Percentiles rank a stretch among this genome's conserved stretches.
Evolutionary conservation across 2,329 filamentous ascomycete genomes (phyloP).

Genomic region (Phoma herbarum): DNA sequence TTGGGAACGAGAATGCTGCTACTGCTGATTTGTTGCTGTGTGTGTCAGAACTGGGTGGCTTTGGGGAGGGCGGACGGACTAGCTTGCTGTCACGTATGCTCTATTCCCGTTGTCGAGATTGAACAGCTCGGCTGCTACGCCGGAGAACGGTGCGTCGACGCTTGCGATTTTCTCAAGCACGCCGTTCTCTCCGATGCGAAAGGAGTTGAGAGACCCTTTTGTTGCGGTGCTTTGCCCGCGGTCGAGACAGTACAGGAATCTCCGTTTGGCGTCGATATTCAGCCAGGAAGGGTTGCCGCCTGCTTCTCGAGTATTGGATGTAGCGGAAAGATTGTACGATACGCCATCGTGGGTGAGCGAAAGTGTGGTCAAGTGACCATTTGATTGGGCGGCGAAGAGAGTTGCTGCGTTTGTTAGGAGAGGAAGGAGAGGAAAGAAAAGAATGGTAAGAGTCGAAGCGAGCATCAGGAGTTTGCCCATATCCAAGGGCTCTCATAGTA

Average conservation of each 20-base stretch:
- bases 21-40: conserved; percentile 23
- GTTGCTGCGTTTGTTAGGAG: conserved; percentile 13
- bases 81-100: conserved; percentile 23
- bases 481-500: too few species aligned
- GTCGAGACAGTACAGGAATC: conserved; percentile 29
- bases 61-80: conserved; percentile 5
- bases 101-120: conserved; percentile 6
- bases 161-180: conserved; percentile 17
- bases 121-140: conserved; percentile 23
- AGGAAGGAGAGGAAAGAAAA: neutral
- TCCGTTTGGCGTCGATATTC: conserved; percentile 20
- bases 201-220: conserved; percentile 24
- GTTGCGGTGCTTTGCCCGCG: conserved; percentile 19
- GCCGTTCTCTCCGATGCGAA: conserved; percentile 16
- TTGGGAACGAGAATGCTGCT: conserved; percentile 17
- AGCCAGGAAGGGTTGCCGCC: conserved; percentile 24
- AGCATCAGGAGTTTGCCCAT: neutral
- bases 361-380: conserved; percentile 25
- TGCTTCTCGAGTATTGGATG: conserved; percentile 17
- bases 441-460: neutral
- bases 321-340: conserved; percentile 18
- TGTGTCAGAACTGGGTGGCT: neutral
- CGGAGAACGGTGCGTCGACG: conserved; percentile 25
- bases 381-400: conserved; percentile 27
- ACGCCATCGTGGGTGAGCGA: conserved; percentile 3